Evolutionary conservation across 495 filamentous ascomycete genomes (phyloP).

Genomic region (Xylaria telfairii): DNA sequence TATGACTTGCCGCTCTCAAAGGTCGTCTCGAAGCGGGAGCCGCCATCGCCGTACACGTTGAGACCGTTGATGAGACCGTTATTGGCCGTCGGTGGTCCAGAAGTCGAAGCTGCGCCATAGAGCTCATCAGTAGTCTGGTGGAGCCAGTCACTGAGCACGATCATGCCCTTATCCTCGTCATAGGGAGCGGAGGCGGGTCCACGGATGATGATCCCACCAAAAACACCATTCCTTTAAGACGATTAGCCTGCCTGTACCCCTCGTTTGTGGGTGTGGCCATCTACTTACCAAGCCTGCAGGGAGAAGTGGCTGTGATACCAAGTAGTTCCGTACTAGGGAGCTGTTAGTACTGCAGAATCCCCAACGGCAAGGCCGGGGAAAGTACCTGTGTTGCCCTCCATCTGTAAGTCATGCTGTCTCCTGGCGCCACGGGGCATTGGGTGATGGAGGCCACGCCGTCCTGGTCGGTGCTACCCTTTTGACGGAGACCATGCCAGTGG

Average conservation of each 20-base stretch:
- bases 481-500: conserved; percentile 62
- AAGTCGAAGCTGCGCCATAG: conserved; percentile 41
- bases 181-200: conserved; percentile 58
- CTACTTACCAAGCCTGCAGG: conserved; percentile 52
- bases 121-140: conserved; percentile 50
- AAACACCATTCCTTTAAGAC: conserved; percentile 46
- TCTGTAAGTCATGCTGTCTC: conserved; percentile 55
- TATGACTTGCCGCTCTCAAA: conserved; percentile 56
- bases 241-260: neutral
- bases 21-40: conserved; percentile 45
- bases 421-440: conserved; percentile 58
- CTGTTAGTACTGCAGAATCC: neutral
- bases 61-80: conserved; percentile 62
- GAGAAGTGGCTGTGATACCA: conserved; percentile 71
- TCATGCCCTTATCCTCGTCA: conserved; percentile 56
- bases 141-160: conserved; percentile 57
- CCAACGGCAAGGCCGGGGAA: neutral
- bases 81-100: conserved; percentile 47
- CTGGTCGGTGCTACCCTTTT: conserved; percentile 43
- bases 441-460: conserved; percentile 55
- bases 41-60: conserved; percentile 46
- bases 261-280: neutral
- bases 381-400: conserved; percentile 52
- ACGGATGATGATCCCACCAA: conserved; percentile 56
- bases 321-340: conserved; percentile 58